Conservation (phyloP, 2,329 filamentous ascomycete genomes). For the Epichloe scottii region DNA sequence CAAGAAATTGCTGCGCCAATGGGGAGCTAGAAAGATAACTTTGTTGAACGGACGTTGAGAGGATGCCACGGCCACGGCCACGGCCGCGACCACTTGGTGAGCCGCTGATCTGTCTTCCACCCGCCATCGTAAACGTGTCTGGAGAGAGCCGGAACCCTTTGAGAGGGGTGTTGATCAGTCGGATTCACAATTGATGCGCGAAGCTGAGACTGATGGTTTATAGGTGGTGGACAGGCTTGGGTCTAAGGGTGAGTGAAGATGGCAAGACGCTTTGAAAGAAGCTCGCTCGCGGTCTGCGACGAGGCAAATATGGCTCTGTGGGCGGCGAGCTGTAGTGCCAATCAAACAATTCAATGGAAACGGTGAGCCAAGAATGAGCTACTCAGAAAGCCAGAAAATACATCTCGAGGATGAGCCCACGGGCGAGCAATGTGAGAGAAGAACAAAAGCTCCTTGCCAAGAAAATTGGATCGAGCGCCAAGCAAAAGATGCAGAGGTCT, state of each 20-base stretch:
- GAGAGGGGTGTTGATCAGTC: not conserved
- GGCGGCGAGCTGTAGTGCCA: not conserved
- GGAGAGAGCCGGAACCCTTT: not conserved
- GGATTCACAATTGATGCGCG: not conserved
- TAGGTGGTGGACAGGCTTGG: no score
- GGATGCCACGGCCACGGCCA: slow-evolving; percentile 2
- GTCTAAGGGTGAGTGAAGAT: no score
- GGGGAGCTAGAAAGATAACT: slow-evolving; percentile 47
- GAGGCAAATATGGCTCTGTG: not conserved
- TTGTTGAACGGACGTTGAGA: slow-evolving; percentile 5
- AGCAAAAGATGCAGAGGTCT: no score
- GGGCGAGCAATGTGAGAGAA: no score
- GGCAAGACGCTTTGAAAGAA: no score
- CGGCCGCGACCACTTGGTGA: slow-evolving; percentile 5
- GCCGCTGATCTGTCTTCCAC: slow-evolving; percentile 1
- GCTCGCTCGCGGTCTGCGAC: no score
- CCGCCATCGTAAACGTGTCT: not conserved
- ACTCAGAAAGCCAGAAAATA: not conserved
- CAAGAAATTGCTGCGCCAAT: slow-evolving; percentile 52
- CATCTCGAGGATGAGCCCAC: not conserved
- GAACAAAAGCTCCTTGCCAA: no score
- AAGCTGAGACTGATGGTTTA: no score
- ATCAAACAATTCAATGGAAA: no score
- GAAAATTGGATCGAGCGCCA: no score
- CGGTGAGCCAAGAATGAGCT: not conserved